These are phyloP conservation scores for Trichosporon sp. DNA, from an alignment of 1,284 basidiomycete genomes.

Conservation along the genomic window DNA sequence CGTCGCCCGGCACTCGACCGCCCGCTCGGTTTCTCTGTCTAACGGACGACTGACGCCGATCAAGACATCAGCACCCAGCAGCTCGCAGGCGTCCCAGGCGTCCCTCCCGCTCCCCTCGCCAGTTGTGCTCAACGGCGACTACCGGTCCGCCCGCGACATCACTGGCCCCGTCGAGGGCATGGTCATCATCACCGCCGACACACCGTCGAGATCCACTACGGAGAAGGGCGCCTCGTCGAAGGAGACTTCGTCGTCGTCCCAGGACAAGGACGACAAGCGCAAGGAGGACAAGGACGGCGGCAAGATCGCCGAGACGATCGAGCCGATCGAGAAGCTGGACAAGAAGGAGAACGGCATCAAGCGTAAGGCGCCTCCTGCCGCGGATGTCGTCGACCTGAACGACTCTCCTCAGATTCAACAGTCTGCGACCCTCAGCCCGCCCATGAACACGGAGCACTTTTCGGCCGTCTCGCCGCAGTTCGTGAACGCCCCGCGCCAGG, in stretches of 20 bases:
- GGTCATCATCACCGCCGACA: constrained; percentile 1
- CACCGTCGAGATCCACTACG: background rate
- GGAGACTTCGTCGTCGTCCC: background rate
- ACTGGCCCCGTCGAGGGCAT: constrained; percentile 1
- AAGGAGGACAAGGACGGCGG: background rate
- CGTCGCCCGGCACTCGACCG: background rate
- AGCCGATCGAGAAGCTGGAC: background rate
- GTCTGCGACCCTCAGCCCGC: background rate
- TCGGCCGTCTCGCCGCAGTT: constrained; percentile 7
- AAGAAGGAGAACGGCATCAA: background rate
- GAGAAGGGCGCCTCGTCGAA: background rate
- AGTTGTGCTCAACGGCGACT: background rate
- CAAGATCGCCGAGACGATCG: background rate
- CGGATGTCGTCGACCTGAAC: background rate
- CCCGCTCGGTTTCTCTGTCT: background rate
- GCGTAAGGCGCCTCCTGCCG: background rate
- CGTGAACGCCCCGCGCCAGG: constrained; percentile 7
- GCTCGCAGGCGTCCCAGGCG: background rate
- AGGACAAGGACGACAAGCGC: background rate
- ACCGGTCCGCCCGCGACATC: background rate
- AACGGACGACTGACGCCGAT: constrained; percentile 3
- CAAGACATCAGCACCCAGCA: background rate
- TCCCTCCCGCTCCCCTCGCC: background rate
- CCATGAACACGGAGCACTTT: background rate
- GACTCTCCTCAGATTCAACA: background rate